Evolutionary conservation across 768 basidiomycete genomes (phyloP).

Genomic region (Auricularia sp.): DNA sequence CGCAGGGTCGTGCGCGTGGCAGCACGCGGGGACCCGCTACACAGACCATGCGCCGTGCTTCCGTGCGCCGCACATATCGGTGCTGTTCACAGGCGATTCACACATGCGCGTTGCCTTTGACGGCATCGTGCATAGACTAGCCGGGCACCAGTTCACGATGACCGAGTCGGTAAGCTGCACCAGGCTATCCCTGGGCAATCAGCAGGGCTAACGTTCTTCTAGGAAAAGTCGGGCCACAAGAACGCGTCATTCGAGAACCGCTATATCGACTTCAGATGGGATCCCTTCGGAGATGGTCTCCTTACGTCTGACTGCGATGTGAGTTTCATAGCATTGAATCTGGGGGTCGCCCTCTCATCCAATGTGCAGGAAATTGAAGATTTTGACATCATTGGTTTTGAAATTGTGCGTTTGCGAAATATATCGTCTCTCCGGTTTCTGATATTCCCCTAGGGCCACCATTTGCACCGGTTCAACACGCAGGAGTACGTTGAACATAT

Average conservation of each 20-base stretch:
- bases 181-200: not conserved
- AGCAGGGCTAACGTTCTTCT: not conserved
- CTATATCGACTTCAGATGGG: not conserved
- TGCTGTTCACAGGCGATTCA: not conserved
- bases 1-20: not conserved
- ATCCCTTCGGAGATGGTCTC: not conserved
- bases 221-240: slow-evolving; percentile 1
- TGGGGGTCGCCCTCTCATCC: not conserved
- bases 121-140: not conserved
- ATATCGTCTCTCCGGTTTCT: not conserved
- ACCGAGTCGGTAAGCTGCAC: not conserved
- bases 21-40: not conserved
- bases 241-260: not conserved
- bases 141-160: not conserved
- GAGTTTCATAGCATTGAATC: not conserved
- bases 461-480: not conserved
- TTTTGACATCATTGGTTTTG: not conserved
- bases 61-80: not conserved
- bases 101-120: not conserved
- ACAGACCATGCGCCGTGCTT: not conserved
- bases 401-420: not conserved
- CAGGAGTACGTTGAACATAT: not conserved
- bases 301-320: not conserved
- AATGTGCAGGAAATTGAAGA: not conserved
- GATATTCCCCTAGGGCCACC: not conserved